Evolutionary conservation across 257 asterid species (phyloP), one percentile per base, ranked within the genome.

Genomic region (Nicotiana sylvestris): DNA sequence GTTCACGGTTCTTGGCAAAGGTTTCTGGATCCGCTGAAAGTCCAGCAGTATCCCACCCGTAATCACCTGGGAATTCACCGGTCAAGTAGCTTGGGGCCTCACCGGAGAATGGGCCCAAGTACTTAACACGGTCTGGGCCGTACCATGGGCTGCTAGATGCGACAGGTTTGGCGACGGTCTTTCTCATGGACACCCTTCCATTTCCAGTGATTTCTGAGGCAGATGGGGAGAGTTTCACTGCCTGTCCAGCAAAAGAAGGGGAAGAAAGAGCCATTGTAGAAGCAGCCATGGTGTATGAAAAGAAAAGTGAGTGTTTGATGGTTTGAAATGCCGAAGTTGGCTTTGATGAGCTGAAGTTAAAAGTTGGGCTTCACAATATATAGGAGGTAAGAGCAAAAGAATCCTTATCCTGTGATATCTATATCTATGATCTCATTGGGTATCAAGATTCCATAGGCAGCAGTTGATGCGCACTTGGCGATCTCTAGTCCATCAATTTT

Each of bases 21-120:
- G 94, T 92, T 65, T 92, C 95, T 0, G 95, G 95, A 78, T 92
- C 95, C 17, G 93, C 95, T 8, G 97, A 91, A 60, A 91, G 94
- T 0, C 92, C 92, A 17, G 93, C 93, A 3, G 92, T 92, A 84
- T 89, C 92, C 93, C 97, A 92, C 0, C 95, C 95, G 39, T 92
- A 92, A 86, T 92, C 95, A 25, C 95, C 95, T 2, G 97, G 89
- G 86, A 91, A 91, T 46, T 92, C 95, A 11, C 95, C 92, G 1
- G 91, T 91, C 57, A 92, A 89, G 91, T 92, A 92, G 91, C 92
- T 91, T 4, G 94, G 93, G 60, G 92, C 58, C 81, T 92, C 93
- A 17, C 93, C 93, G 57, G 95, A 92, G 88, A 91, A 90, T 84
- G 94, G 94, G 18, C 96, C 96, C 86, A 92, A 84, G 91, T 92